Conservation (phyloP, 2,329 filamentous ascomycete species). For the Calonectria leucothoes region DNA sequence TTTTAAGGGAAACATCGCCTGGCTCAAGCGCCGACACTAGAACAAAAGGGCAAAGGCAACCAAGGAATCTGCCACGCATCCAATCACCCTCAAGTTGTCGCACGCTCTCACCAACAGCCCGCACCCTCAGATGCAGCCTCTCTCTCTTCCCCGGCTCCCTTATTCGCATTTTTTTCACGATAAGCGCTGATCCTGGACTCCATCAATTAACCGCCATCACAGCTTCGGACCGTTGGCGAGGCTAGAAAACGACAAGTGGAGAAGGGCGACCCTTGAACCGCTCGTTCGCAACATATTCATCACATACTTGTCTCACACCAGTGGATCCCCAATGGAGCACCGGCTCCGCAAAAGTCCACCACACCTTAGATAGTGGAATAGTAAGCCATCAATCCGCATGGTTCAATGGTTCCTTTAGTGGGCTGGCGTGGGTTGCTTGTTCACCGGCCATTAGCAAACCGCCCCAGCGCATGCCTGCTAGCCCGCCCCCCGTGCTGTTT, state of each 20-base stretch:
- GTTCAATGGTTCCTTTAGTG: not conserved
- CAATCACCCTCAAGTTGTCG: not conserved
- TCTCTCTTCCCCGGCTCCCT: not conserved
- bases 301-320: not conserved
- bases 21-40: not conserved
- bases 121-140: not conserved
- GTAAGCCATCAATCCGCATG: not conserved
- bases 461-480: too few relatives aligned
- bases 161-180: not conserved
- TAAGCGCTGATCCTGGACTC: not conserved
- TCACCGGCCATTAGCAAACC: not conserved
- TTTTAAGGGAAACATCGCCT: not conserved
- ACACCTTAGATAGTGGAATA: constrained; percentile 10
- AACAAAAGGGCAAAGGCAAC: not conserved
- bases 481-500: not conserved
- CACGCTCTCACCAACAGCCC: not conserved
- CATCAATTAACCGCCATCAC: not conserved
- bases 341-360: constrained; percentile 8
- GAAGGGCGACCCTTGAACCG: not conserved
- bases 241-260: constrained; percentile 4
- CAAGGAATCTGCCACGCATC: not conserved
- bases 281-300: constrained; percentile 5
- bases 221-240: constrained; percentile 1
- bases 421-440: not conserved
- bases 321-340: constrained; percentile 43